Conservation (phyloP, 2,329 filamentous ascomycete species). For the Seiridium cupressi region DNA sequence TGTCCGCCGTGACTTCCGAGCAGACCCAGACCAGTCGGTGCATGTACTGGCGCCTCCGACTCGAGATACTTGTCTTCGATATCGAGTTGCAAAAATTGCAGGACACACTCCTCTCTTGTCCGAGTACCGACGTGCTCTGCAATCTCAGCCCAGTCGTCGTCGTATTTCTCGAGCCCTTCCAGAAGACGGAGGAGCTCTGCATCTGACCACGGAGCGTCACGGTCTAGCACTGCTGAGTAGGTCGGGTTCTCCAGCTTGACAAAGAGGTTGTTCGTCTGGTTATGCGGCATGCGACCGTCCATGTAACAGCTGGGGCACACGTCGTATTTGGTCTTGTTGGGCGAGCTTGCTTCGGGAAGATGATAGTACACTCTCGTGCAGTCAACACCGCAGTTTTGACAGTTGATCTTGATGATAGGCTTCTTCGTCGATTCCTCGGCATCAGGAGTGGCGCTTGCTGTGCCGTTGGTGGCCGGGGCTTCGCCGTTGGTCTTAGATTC, state of each 20-base stretch:
- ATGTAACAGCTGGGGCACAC: slow-evolving; percentile 89
- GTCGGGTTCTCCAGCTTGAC: slow-evolving; percentile 85
- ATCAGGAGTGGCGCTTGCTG: slow-evolving; percentile 37
- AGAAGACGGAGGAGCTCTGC: slow-evolving; percentile 85
- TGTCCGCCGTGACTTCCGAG: slow-evolving; percentile 74
- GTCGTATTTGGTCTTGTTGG: slow-evolving; percentile 72
- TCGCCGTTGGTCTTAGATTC: slow-evolving; percentile 78
- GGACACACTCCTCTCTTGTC: slow-evolving; percentile 91
- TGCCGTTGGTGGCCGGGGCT: slow-evolving; percentile 63
- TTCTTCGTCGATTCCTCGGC: slow-evolving; percentile 63
- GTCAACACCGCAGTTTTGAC: slow-evolving; percentile 88
- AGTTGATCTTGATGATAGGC: slow-evolving; percentile 70
- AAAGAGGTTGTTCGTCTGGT: slow-evolving; percentile 78
- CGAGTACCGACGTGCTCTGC: slow-evolving; percentile 89
- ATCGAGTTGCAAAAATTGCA: slow-evolving; percentile 93
- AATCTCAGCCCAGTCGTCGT: slow-evolving; percentile 94
- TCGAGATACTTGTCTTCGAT: slow-evolving; percentile 98
- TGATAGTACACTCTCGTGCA: slow-evolving; percentile 68
- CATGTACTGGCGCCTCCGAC: slow-evolving; percentile 59
- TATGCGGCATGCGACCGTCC: slow-evolving; percentile 78
- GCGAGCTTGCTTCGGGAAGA: slow-evolving; percentile 54
- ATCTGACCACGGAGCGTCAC: slow-evolving; percentile 88
- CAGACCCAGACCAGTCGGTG: slow-evolving; percentile 59
- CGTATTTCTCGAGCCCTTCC: slow-evolving; percentile 87
- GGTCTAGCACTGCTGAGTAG: slow-evolving; percentile 75